phyloP scores from a whole-genome alignment of 345 rosid species.

The Linum tenue region DNA sequence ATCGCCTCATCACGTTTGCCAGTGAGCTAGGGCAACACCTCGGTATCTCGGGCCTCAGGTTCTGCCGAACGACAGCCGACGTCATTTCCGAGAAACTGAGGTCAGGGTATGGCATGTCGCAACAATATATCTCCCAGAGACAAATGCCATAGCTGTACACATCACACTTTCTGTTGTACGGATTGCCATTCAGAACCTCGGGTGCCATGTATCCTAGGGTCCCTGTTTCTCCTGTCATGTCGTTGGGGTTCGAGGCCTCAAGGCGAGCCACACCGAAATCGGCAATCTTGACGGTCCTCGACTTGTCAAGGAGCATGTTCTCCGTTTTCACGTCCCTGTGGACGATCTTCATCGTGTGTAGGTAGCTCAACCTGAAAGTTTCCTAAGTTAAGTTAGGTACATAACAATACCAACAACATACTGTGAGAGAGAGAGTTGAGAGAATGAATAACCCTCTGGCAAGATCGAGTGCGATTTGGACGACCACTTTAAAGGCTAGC shows the following conservation, averaged over 20 bases:
- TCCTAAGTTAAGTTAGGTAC: background rate
- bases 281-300: conserved; percentile 27
- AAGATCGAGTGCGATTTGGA: conserved; percentile 26
- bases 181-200: conserved; percentile 31
- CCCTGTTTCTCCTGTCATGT: conserved; percentile 36
- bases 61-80: conserved; percentile 33
- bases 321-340: conserved; percentile 36
- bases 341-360: conserved; percentile 31
- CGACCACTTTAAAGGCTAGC: conserved; percentile 23
- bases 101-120: conserved; percentile 34
- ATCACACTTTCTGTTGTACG: conserved; percentile 32
- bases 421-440: background rate
- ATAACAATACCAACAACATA: background rate
- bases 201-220: conserved; percentile 37
- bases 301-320: conserved; percentile 34
- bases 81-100: conserved; percentile 34
- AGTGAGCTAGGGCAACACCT: conserved; percentile 30
- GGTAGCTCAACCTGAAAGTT: conserved; percentile 29
- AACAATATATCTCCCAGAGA: conserved; percentile 39
- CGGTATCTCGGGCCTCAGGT: conserved; percentile 31
- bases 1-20: conserved; percentile 30
- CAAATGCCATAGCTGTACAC: conserved; percentile 36
- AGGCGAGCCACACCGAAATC: conserved; percentile 36
- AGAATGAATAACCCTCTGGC: conserved; percentile 23
- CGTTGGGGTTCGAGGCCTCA: conserved; percentile 33